These are phyloP conservation scores for Lentinula edodes DNA, from an alignment of 768 basidiomycete species.

Conservation along the genomic window DNA sequence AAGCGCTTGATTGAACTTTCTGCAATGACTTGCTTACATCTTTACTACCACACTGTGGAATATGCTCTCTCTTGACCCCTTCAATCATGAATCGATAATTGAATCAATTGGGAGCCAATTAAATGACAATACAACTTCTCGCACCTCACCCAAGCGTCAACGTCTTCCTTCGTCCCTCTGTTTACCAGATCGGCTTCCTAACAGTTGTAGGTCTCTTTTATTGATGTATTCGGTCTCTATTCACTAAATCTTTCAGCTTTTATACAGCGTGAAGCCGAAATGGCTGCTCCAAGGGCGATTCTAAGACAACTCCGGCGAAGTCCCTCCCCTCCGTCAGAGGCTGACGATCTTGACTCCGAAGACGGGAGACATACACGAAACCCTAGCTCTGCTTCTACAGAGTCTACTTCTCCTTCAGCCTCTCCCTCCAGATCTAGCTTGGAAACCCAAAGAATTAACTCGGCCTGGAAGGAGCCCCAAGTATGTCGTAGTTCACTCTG, in stretches of 20 bases:
- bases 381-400: conserved; percentile 12
- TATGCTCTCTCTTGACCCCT: neutral
- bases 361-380: conserved; percentile 4
- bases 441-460: conserved; percentile 6
- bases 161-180: conserved; percentile 43
- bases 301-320: conserved; percentile 46
- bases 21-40: neutral
- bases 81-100: conserved; percentile 21
- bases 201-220: conserved; percentile 40
- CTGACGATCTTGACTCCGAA: conserved; percentile 7
- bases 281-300: conserved; percentile 51
- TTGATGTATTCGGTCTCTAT: conserved; percentile 11
- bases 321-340: conserved; percentile 28
- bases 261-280: conserved; percentile 65
- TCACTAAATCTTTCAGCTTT: conserved; percentile 43
- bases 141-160: conserved; percentile 29
- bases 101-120: conserved; percentile 24
- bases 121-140: conserved; percentile 17
- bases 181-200: conserved; percentile 66
- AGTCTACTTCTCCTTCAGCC: conserved; percentile 18
- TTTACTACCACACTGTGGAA: neutral
- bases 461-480: conserved; percentile 50
- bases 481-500: conserved; percentile 20
- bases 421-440: neutral
- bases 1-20: no score